Evolutionary conservation across 2,329 filamentous ascomycete species (phyloP), one percentile per base, ranked within the genome.

Genomic region (Pseudogymnoascus sp.): DNA sequence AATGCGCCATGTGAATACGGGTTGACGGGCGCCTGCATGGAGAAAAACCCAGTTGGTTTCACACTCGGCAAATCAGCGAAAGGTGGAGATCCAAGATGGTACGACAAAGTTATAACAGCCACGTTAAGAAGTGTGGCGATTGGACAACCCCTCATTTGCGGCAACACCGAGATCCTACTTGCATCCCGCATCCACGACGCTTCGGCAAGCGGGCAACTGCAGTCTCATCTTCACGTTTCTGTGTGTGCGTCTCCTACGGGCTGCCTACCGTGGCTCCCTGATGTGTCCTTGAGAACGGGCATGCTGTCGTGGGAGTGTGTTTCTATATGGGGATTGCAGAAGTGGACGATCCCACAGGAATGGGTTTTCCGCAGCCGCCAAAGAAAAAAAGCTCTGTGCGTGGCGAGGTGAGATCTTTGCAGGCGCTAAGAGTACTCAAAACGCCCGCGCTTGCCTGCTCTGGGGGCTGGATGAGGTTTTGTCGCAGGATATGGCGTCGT

Each of bases 151-250:
- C 50, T 56, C 29, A 56, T 33, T 26, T 56, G 50, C 50, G 50
- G 50, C 50, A 56, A 56, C n/a, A 56, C 29, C 50, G 50, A 56
- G 26, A 56, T 56, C 50, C 26, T 56, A 10, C 26, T 33, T 56
- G 50, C 50, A 56, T 33, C 50, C 50, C 50, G 16, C 50, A n/a
- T 35, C 50, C 50, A 56, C 29, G 29, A 56, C 50, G 8, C 50
- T 56, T 33, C 29, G 50, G 47, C 26, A 56, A 14, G 29, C 50
- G 50, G 50, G 29, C 50, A 56, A 56, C 50, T 56, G 50, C 50
- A 56, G 50, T 56, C 50, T 56, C 50, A 56, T 56, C 29, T 7
- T 56, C 50, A 56, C 50, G 50, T 56, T 56, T 56, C 50, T 56
- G 50, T 33, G 50, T 56, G 50, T 56, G 50, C 50, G n/a, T 56